Base-by-base conservation (phyloP, 495 filamentous ascomycete genomes). In the Neurospora hispaniola region DNA sequence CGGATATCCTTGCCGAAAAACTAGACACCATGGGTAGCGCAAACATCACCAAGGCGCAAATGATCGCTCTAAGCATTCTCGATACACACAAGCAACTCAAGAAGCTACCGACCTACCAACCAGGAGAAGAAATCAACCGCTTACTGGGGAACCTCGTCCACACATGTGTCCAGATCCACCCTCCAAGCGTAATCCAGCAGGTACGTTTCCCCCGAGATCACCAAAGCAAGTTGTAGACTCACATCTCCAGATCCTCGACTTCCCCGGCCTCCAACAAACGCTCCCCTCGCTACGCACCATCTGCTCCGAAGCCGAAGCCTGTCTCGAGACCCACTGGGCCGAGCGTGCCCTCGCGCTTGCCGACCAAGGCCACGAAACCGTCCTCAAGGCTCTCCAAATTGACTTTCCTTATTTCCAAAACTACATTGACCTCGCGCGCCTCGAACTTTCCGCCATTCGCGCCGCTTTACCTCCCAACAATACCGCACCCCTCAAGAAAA, bases 361-460 rank as follows among this genome's bases (percentile, higher is more conserved):
- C 16, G 4, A 54, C 27, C 42, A 40, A 5, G 27, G 14, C 5
- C 59, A 74, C 0, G 74, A 77, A 9, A 70, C 75, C 16, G 73
- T 74, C 27, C 16, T 73, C 14, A 54, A 73, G 3, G 62, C 71
- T 42, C 76, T 80, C 40, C 46, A 74, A 11, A 2, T 9, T 23
- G 72, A 40, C 27, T 80, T 80, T 14, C 78, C 76, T 1, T 80
- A 80, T 71, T 79, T 77, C 74, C 71, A 74, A 1, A 80, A 80
- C 74, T 80, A 80, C 73, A 69, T 76, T 20, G 76, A 79, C 1
- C 69, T 80, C n/a, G 76, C 79, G 1, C 74, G 77, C 27, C 73
- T 79, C 8, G 79, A 80, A 66, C 72, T 79, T 14, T 77, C 74
- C 42, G 75, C 78, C 44, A 77, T 80, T 31, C 74, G 75, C 27